Base-by-base conservation (phyloP, 2,329 filamentous ascomycete species). In the Botrytis hyacinthi region DNA sequence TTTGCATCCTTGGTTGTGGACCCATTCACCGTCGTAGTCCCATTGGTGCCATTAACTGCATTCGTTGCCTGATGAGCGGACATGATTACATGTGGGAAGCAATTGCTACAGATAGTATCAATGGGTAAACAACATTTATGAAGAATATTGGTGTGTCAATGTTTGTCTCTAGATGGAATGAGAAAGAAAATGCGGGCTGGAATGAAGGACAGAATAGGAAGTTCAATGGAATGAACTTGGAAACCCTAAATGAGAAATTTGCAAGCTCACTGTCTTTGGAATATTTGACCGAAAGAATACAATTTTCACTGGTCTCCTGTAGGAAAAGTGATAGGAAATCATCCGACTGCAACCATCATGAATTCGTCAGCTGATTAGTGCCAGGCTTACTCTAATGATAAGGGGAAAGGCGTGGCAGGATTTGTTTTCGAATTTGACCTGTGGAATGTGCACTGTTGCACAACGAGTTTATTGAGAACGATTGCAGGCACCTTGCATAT, bases 201-300 rank as follows among this genome's bases (percentile, higher is more conserved):
- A 67, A 72, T 67, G 70, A 60, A 48, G 69, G 32, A 57, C 61
- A 35, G 51, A 57, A 48, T 57, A 57, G 35, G 70, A 51, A 71
- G n/a, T 71, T 29, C 14, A n/a, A 37, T 40, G 37, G 44, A 65
- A 54, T 71, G 44, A 46, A 57, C 32, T 51, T 44, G 40, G n/a
- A 59, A 60, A n/a, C n/a, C n/a, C n/a, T n/a, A 67, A 63, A 63
- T 63, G 9, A 29, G 60, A 29, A 18, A 44, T 22, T 29, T 44
- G 9, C 40, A 32, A 22, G 8, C 9, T 29, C 16, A 29, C 4
- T 12, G 8, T 32, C 18, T 29, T 63, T 63, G 18, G n/a, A 44
- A 14, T 3, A 44, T 40, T 42, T n/a, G 37, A 40, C 8, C 22
- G 1, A 14, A n/a, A 40, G 59, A 42, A 10, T 40, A 37, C 16